Conservation (phyloP, 179 eudicot species). For the Actinidia chinensis region DNA sequence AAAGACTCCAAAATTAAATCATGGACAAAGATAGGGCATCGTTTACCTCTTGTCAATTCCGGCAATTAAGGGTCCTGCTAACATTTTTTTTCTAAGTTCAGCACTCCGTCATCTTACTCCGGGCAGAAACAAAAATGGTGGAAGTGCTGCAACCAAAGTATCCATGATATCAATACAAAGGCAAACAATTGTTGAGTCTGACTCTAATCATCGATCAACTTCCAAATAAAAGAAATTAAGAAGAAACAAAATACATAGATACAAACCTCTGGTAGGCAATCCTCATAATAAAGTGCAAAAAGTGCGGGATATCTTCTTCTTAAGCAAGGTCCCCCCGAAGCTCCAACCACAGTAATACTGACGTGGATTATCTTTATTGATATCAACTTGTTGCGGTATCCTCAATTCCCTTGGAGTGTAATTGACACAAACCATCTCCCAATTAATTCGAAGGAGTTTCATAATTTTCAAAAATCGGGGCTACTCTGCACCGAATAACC, state of each 20-base stretch:
- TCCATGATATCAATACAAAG: not conserved
- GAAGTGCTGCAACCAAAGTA: slow-evolving; percentile 68
- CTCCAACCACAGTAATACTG: slow-evolving; percentile 94
- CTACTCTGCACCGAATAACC: slow-evolving; percentile 27
- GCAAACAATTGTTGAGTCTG: slow-evolving; percentile 5
- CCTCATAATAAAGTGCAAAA: slow-evolving; percentile 95
- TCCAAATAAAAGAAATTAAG: slow-evolving; percentile 6
- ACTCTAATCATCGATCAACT: slow-evolving; percentile 2
- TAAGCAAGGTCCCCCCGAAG: slow-evolving; percentile 98
- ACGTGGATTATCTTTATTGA: slow-evolving; percentile 64
- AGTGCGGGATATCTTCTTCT: slow-evolving; percentile 99
- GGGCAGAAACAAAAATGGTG: slow-evolving; percentile 90
- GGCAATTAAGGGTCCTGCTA: slow-evolving; percentile 92
- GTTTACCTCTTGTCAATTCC: slow-evolving; percentile 89
- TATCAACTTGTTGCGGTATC: slow-evolving; percentile 39
- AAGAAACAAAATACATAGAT: not conserved
- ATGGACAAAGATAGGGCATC: not conserved
- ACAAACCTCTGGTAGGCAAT: slow-evolving; percentile 80
- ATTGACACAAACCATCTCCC: slow-evolving; percentile 48
- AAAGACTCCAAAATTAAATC: slow-evolving; percentile 8
- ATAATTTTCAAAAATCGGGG: slow-evolving; percentile 32
- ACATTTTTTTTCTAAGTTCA: slow-evolving; percentile 83
- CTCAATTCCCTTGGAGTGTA: slow-evolving; percentile 33
- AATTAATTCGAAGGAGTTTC: slow-evolving; percentile 42
- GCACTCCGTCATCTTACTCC: slow-evolving; percentile 99